phyloP scores from a whole-genome alignment of 169 alveolate genomes.

The Plasmodium yoelii region DNA sequence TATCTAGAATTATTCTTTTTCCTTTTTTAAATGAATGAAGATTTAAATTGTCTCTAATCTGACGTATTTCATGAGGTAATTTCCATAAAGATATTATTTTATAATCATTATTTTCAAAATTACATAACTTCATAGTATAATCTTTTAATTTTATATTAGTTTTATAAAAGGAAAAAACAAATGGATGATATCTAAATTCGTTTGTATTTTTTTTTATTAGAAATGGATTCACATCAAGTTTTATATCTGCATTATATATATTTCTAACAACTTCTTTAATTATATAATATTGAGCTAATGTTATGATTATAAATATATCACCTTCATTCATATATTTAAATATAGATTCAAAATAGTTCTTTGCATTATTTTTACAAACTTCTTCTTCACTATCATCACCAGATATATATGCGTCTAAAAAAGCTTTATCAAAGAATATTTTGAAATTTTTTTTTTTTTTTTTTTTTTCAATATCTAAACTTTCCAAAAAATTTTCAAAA shows the following conservation, averaged over 20 bases:
- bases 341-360: conserved; percentile 76
- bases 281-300: conserved; percentile 83
- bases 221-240: conserved; percentile 81
- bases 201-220: conserved; percentile 46
- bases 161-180: conserved; percentile 56
- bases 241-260: conserved; percentile 75
- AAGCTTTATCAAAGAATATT: conserved; percentile 85
- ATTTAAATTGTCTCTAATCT: conserved; percentile 28
- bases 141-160: conserved; percentile 19
- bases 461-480: conserved; percentile 47
- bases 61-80: conserved; percentile 44
- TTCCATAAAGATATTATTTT: conserved; percentile 56
- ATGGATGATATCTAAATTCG: conserved; percentile 63
- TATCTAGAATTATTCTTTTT: conserved; percentile 47
- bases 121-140: conserved; percentile 6
- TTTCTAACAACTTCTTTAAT: conserved; percentile 82
- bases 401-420: conserved; percentile 84
- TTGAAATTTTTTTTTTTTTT: conserved; percentile 70
- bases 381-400: conserved; percentile 81
- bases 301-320: conserved; percentile 80
- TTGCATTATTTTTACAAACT: conserved; percentile 78
- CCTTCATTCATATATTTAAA: conserved; percentile 76
- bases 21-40: conserved; percentile 67
- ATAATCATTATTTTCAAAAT: conserved; percentile 5
- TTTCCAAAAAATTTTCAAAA: conserved; percentile 29